phyloP scores from a whole-genome alignment of 2,329 filamentous ascomycete genomes.

The Beauveria sp. region DNA sequence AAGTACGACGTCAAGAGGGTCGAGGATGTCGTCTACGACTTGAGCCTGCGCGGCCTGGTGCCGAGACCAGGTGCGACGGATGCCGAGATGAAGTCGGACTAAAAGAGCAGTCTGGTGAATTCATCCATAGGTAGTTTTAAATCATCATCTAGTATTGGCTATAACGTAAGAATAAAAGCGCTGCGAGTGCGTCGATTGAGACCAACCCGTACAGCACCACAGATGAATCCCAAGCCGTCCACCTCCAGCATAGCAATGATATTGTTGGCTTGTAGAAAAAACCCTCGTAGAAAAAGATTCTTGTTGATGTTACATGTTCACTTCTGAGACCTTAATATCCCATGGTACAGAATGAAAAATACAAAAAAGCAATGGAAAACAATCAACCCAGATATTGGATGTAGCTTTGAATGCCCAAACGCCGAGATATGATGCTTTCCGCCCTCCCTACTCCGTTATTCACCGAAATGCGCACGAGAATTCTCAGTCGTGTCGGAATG shows the following conservation, averaged over 20 bases:
- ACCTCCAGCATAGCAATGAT: background rate
- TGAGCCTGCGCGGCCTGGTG: constrained; percentile 77
- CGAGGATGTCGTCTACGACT: constrained; percentile 94
- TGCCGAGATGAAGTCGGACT: constrained; percentile 31
- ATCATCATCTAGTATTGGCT: background rate
- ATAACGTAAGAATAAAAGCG: too few species aligned
- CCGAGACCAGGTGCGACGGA: constrained; percentile 37
- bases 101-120: background rate
- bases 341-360: constrained; percentile 1
- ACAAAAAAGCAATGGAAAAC: background rate
- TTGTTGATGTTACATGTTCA: background rate
- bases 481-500: constrained; percentile 56
- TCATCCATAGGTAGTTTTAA: background rate
- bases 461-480: background rate
- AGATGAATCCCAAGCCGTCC: background rate
- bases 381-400: background rate
- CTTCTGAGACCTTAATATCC: background rate
- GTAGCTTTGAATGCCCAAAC: background rate
- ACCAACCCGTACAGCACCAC: background rate
- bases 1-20: constrained; percentile 98
- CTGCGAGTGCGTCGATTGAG: background rate
- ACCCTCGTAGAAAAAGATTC: background rate
- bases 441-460: background rate
- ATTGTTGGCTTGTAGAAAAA: background rate
- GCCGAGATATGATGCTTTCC: constrained; percentile 2